Percentiles rank a stretch among this genome's conserved stretches.
Evolutionary conservation across 331 rosid genomes (phyloP).

Genomic region (Acacia pycnantha): DNA sequence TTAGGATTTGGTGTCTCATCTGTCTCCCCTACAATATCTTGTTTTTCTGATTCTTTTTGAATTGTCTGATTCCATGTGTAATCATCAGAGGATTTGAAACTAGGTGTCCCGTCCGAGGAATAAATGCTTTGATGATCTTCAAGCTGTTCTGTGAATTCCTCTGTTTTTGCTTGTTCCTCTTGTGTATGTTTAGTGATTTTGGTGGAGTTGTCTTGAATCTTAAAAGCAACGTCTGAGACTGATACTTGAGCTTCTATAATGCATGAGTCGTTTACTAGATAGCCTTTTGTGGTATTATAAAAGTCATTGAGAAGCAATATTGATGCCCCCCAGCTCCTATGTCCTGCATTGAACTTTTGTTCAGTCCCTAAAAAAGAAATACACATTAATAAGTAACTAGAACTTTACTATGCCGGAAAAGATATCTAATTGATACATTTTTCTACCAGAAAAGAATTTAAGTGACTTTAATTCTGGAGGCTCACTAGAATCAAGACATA

Average conservation of each 20-base stretch:
- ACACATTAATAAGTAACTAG: neutral
- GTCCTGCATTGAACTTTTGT: conserved; percentile 61
- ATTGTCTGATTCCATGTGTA: neutral
- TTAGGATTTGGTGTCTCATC: neutral
- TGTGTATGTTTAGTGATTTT: neutral
- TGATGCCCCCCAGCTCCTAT: conserved; percentile 63
- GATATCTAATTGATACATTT: too few species aligned
- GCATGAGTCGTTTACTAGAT: conserved; percentile 49
- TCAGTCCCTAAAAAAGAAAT: conserved; percentile 44
- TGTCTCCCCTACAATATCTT: neutral
- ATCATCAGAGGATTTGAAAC: neutral
- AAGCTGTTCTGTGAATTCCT: neutral
- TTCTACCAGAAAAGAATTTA: too few species aligned
- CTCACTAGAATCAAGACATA: too few species aligned
- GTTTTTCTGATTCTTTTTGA: neutral
- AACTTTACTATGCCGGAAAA: neutral
- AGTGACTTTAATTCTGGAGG: fast-evolving
- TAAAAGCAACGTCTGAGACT: conserved; percentile 45
- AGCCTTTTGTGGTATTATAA: conserved; percentile 49
- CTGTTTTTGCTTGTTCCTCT: neutral
- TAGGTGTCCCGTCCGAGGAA: neutral
- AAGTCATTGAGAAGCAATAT: conserved; percentile 57
- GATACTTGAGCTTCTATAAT: conserved; percentile 59
- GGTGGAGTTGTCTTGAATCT: neutral
- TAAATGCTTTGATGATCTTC: neutral